Conservation (phyloP, 2,329 filamentous ascomycete species). For the Laburnicola sp. region DNA sequence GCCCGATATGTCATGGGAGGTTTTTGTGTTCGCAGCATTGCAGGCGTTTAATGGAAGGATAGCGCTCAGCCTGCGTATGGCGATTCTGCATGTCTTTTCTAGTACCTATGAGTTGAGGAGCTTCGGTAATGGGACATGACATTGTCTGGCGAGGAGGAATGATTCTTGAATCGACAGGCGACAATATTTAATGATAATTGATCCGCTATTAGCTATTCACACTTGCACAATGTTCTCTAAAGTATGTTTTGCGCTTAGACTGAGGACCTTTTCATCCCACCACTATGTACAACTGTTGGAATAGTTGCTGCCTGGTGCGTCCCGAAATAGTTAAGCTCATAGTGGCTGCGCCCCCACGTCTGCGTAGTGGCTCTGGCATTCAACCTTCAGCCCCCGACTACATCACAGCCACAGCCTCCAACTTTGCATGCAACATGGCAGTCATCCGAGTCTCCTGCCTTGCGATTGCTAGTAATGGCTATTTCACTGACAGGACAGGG, state of each 20-base stretch:
- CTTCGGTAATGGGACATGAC: too few relatives aligned
- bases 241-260: too few relatives aligned
- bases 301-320: neutral
- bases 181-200: too few relatives aligned
- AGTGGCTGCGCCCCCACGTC: neutral
- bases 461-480: neutral
- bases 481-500: neutral
- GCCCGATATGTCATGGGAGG: neutral
- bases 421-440: slow-evolving; percentile 3
- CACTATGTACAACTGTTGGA: too few relatives aligned
- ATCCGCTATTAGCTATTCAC: too few relatives aligned
- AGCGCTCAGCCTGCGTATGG: neutral
- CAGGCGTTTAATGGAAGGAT: slow-evolving; percentile 2
- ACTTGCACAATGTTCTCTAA: too few relatives aligned
- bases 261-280: too few relatives aligned
- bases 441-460: neutral
- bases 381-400: neutral
- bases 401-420: slow-evolving; percentile 10
- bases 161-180: too few relatives aligned
- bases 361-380: neutral
- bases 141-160: too few relatives aligned
- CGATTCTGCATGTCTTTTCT: neutral
- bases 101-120: neutral
- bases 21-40: slow-evolving; percentile 1
- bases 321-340: neutral